Base-by-base conservation (phyloP, 352 stramenopile genomes). In the Globisporangium okanoganense region DNA sequence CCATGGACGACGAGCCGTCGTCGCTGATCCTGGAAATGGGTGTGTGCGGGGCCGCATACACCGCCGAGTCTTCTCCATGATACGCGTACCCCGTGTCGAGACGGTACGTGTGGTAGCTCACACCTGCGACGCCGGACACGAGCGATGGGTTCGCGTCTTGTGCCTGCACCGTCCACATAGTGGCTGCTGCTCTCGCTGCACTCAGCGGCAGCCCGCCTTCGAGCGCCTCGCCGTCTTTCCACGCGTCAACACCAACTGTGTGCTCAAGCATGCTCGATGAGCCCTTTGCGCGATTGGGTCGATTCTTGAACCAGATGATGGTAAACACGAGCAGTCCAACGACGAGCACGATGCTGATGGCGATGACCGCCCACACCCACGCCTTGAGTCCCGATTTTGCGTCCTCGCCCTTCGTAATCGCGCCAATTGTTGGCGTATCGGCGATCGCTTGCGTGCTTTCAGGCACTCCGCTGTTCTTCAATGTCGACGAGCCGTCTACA, bases 301-400 rank as follows among this genome's bases (percentile, higher is more conserved):
- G 79, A 48, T 87, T 43, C 40, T 74, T 75, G 45, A 79, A 82
- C 73, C 73, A 89, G 45, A 78, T 82, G 40, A 78, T 48, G 2
- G 72, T 27, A 38, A 89, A 85, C 6, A 76, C 45, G 22, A 76
- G 43, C 20, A 73, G 45, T 0, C 58, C 77, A 5, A 78, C 22
- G 3, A 75, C 56, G 18, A 76, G 44, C 2, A 67, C 67, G 53
- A 74, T 66, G 29, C 58, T 60, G 20, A 82, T 24, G 7, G 58
- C 74, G 12, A 85, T 69, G 16, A 79, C 41, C 8, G 61, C 64
- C 64, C 74, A 85, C 25, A 78, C 60, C 66, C 70, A 80, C 22
- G 71, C 53, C 24, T 69, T 53, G 41, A 79, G 50, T 29, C 62
- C 61, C 3, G 56, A 45, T 4, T 35, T 54, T 16, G 61, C 48